A percentile compares a stretch with the other conserved stretches of the same genome.
Conservation (phyloP, 768 basidiomycete species). For the Kwoniella sp. region DNA sequence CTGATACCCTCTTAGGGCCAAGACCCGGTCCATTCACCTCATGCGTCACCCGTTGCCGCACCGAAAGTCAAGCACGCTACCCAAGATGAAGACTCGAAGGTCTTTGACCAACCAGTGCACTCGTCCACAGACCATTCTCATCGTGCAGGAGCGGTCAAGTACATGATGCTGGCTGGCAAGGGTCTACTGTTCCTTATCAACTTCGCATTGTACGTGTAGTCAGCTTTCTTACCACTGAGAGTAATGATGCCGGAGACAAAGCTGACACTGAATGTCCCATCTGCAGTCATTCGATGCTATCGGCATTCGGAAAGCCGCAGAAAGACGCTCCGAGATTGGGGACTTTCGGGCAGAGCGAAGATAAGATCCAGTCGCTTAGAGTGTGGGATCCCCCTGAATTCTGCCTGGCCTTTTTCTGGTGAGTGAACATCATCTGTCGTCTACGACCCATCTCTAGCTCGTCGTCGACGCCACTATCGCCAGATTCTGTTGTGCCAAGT, state of each 20-base stretch:
- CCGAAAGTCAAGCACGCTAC: constrained; percentile 25
- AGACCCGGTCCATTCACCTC: constrained; percentile 47
- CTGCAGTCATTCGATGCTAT: constrained; percentile 24
- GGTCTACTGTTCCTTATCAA: constrained; percentile 22
- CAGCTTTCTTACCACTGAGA: not conserved
- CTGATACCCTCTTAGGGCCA: constrained; percentile 20
- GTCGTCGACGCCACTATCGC: not conserved
- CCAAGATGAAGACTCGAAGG: constrained; percentile 12
- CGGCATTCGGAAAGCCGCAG: constrained; percentile 31
- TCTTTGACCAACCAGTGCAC: constrained; percentile 12
- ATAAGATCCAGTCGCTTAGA: constrained; percentile 48
- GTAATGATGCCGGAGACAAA: too few species aligned
- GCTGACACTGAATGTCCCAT: not conserved
- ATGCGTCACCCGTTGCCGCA: constrained; percentile 42
- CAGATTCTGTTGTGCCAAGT: too few species aligned
- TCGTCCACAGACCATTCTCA: not conserved
- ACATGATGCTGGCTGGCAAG: constrained; percentile 16
- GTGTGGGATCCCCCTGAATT: constrained; percentile 56
- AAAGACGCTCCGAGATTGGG: not conserved
- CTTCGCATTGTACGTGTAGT: constrained; percentile 30
- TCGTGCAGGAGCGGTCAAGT: not conserved
- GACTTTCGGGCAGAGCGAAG: constrained; percentile 18
- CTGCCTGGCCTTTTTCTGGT: constrained; percentile 54
- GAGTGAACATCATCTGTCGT: constrained; percentile 19
- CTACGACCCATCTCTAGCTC: too few species aligned